phyloP scores from a whole-genome alignment of 164 flowering plant species.

The Liriodendron chinense region DNA sequence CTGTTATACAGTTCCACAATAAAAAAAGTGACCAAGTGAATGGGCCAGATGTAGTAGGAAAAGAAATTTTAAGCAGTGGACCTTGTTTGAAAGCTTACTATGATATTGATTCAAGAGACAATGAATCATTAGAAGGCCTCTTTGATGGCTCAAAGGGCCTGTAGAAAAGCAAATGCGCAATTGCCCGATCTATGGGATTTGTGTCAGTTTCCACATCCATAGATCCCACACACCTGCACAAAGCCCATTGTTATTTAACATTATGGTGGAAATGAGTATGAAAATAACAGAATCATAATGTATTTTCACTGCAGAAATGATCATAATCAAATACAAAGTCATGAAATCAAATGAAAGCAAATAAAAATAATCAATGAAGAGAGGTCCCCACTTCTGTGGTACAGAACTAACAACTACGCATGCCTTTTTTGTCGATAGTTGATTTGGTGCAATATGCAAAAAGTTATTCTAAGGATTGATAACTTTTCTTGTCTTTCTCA shows the following conservation, averaged over 20 bases:
- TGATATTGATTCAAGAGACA: constrained; percentile 31
- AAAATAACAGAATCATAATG: not conserved
- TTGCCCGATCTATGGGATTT: constrained; percentile 83
- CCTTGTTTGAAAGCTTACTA: constrained; percentile 34
- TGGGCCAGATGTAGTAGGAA: not conserved
- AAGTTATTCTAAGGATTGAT: no score
- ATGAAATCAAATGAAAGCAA: not conserved
- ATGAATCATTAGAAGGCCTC: constrained; percentile 24
- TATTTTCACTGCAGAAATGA: not conserved
- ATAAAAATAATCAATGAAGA: not conserved
- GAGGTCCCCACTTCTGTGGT: no score
- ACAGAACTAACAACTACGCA: no score
- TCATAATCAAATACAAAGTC: not conserved
- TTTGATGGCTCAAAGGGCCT: constrained; percentile 47
- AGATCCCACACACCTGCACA: constrained; percentile 47
- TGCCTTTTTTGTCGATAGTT: no score
- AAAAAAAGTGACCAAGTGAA: not conserved
- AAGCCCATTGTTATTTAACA: not conserved
- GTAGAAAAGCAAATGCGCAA: constrained; percentile 80
- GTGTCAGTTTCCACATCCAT: constrained; percentile 77
- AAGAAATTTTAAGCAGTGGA: not conserved
- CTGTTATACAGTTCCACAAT: constrained; percentile 24
- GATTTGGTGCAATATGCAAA: no score
- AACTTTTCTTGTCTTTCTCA: no score
- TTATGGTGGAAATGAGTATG: not conserved